Conservation (phyloP, 2,329 filamentous ascomycete species). For the Dactylellina drechsleri region DNA sequence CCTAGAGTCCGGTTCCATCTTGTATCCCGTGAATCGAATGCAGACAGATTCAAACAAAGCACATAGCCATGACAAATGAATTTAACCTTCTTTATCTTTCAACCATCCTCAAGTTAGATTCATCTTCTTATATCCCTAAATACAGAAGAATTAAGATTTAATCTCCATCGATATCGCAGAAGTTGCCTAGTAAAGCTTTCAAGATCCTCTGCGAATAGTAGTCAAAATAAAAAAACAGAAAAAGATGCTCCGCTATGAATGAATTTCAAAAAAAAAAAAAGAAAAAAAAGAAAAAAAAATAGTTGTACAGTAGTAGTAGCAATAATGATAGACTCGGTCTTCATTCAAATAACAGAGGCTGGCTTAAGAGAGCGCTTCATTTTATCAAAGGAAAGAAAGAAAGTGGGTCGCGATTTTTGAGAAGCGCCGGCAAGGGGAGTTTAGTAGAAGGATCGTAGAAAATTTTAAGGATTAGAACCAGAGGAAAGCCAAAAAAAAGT, state of each 20-base stretch:
- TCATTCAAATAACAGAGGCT: not conserved
- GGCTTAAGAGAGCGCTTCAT: not conserved
- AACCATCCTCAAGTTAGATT: too few species aligned
- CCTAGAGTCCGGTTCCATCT: too few species aligned
- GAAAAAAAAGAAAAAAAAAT: not conserved
- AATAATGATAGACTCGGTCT: not conserved
- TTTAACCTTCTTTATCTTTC: too few species aligned
- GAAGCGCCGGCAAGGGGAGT: slow-evolving; percentile 8
- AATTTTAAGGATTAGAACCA: not conserved
- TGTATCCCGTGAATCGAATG: too few species aligned
- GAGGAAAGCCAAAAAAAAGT: slow-evolving; percentile 23
- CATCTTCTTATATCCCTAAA: too few species aligned
- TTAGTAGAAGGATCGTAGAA: not conserved
- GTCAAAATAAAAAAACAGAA: not conserved
- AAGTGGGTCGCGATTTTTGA: not conserved
- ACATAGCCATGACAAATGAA: too few species aligned
- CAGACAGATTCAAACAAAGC: too few species aligned
- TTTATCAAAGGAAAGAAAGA: slow-evolving; percentile 8
- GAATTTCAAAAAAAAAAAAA: not conserved
- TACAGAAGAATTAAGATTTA: too few species aligned
- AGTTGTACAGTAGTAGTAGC: not conserved
- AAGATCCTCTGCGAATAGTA: not conserved
- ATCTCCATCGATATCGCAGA: too few species aligned
- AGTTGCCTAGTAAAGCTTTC: too few species aligned
- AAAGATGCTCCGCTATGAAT: slow-evolving; percentile 18